Conservation (phyloP, 306 rosid genomes). For the Cicer chorassanicum region DNA sequence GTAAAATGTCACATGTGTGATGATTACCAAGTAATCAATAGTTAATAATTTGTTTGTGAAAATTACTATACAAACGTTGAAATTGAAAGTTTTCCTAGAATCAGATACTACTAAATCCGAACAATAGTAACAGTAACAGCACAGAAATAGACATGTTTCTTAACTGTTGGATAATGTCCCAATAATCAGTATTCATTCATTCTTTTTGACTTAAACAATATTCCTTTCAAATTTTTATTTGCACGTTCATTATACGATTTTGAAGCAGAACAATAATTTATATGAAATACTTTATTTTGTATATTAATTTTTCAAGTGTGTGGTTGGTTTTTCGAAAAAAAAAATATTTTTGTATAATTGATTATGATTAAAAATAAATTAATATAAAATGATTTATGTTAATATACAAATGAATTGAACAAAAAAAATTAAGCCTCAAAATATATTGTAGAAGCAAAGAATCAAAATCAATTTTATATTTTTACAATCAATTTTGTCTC, state of each 20-base stretch:
- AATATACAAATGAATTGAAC: no score
- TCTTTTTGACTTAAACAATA: background rate
- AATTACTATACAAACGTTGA: background rate
- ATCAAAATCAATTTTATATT: no score
- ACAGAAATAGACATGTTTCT: conserved; percentile 18
- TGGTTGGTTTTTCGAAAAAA: no score
- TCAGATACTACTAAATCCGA: conserved; percentile 11
- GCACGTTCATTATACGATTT: background rate
- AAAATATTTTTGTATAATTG: no score
- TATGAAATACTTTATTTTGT: no score
- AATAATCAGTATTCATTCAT: background rate
- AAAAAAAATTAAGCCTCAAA: no score
- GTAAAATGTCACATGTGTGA: background rate
- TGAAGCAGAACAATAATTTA: background rate
- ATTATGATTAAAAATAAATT: no score
- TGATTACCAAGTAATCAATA: background rate
- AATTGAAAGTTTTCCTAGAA: conserved; percentile 13
- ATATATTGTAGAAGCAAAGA: no score
- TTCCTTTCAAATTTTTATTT: conserved; percentile 2
- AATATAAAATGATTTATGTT: no score
- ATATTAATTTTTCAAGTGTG: no score
- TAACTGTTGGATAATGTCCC: background rate
- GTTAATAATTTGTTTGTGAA: background rate
- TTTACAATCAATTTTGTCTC: no score
- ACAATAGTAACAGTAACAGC: background rate